Percentiles rank a stretch among this genome's conserved stretches.
Conservation (phyloP, 2,329 filamentous ascomycete genomes). For the Fusarium transvaalense region DNA sequence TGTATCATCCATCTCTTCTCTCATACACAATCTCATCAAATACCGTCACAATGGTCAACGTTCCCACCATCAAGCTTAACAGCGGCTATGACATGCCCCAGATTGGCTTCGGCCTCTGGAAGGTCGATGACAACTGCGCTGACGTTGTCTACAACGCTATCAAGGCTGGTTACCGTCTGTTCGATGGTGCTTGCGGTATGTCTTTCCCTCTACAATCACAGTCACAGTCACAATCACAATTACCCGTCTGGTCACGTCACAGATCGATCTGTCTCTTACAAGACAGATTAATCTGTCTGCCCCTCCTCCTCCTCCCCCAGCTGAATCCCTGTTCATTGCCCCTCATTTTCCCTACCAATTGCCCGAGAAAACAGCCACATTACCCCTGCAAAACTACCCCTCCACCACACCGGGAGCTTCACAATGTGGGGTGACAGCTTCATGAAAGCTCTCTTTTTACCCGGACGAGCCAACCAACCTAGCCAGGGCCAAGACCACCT, state of each 20-base stretch:
- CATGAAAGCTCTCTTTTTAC: slow-evolving; percentile 26
- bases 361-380: slow-evolving; percentile 45
- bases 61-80: slow-evolving; percentile 70
- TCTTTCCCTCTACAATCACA: slow-evolving; percentile 35
- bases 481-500: not conserved
- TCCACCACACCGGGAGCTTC: slow-evolving; percentile 32
- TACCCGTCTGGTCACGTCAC: slow-evolving; percentile 10
- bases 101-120: slow-evolving; percentile 85
- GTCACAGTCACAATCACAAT: slow-evolving; percentile 4
- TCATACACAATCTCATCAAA: slow-evolving; percentile 19
- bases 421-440: slow-evolving; percentile 36
- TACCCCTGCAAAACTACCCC: slow-evolving; percentile 44
- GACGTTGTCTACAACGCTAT: slow-evolving; percentile 83
- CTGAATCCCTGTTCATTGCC: slow-evolving; percentile 23
- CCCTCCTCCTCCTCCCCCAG: slow-evolving; percentile 41
- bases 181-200: slow-evolving; percentile 72
- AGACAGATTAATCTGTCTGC: slow-evolving; percentile 23
- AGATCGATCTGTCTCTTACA: slow-evolving; percentile 15
- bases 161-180: slow-evolving; percentile 71
- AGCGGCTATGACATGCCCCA: slow-evolving; percentile 78
- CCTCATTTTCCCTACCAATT: slow-evolving; percentile 40
- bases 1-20: slow-evolving; percentile 1
- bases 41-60: slow-evolving; percentile 51
- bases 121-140: slow-evolving; percentile 80
- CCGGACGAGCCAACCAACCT: not conserved